Percentiles rank a stretch among this genome's conserved stretches.
These are phyloP conservation scores for Colletotrichum sp. DNA, from an alignment of 2,329 filamentous ascomycete genomes.

Conservation along the genomic window DNA sequence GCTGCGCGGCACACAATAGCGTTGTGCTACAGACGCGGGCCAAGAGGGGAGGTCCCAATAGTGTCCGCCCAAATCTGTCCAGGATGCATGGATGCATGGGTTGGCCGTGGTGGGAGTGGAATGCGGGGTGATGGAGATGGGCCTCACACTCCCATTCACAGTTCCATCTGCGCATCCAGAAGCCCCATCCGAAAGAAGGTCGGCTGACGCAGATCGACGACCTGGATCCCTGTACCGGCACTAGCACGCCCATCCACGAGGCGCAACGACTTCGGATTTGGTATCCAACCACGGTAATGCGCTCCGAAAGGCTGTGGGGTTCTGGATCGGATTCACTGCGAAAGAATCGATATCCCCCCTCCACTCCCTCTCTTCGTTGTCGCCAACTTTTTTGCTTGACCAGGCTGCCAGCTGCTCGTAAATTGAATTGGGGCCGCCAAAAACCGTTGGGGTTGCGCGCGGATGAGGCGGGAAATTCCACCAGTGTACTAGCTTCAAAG, in stretches of 20 bases:
- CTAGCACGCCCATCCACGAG: slow-evolving; percentile 3
- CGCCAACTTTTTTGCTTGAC: not conserved
- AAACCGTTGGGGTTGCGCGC: not conserved
- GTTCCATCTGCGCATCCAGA: not conserved
- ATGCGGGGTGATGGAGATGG: not conserved
- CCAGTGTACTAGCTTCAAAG: slow-evolving; percentile 3
- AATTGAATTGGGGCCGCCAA: not conserved
- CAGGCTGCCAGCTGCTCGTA: not conserved
- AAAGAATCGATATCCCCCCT: not conserved
- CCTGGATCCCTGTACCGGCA: slow-evolving; percentile 15
- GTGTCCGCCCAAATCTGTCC: not conserved
- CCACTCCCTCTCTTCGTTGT: not conserved
- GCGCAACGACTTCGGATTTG: slow-evolving; percentile 1
- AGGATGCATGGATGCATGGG: not conserved
- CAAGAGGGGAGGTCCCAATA: not conserved
- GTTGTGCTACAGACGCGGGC: not conserved
- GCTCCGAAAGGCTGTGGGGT: not conserved
- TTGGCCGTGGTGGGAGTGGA: not conserved
- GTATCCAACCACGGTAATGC: slow-evolving; percentile 13
- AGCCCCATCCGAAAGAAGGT: slow-evolving; percentile 2
- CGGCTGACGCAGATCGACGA: slow-evolving; percentile 12
- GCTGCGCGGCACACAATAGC: not conserved
- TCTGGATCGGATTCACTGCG: not conserved
- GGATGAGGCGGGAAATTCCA: slow-evolving; percentile 5
- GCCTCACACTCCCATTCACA: not conserved